A percentile compares a stretch with the other conserved stretches of the same genome.
phyloP scores from a whole-genome alignment of 768 basidiomycete species.

The Boletellus sp. region DNA sequence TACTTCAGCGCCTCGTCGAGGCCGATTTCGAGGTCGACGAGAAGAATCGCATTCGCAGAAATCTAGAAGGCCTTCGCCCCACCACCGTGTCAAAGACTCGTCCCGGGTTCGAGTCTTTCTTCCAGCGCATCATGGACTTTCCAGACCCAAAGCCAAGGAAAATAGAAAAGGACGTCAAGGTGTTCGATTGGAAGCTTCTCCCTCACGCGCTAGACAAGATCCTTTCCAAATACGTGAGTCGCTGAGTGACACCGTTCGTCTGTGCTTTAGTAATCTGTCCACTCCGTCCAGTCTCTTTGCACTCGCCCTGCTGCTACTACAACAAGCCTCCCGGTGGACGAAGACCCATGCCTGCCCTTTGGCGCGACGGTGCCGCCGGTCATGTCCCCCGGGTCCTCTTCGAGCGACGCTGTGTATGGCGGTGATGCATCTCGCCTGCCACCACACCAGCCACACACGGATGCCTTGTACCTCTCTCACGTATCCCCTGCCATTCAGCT shows the following conservation, averaged over 20 bases:
- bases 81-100: conserved; percentile 88
- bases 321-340: conserved; percentile 16
- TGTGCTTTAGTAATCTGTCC: not conserved
- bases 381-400: conserved; percentile 6
- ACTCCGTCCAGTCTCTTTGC: conserved; percentile 43
- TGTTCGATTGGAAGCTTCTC: conserved; percentile 74
- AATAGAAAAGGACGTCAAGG: conserved; percentile 96
- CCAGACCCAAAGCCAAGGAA: conserved; percentile 91
- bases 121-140: conserved; percentile 95
- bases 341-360: conserved; percentile 32
- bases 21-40: conserved; percentile 86
- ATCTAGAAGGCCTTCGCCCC: conserved; percentile 89
- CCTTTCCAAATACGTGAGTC: conserved; percentile 76
- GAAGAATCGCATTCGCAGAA: conserved; percentile 93
- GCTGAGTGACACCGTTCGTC: not conserved
- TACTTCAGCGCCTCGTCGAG: conserved; percentile 77
- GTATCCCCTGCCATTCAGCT: conserved; percentile 17
- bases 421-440: conserved; percentile 6
- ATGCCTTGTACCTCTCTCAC: conserved; percentile 19
- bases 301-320: conserved; percentile 31
- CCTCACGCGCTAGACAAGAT: conserved; percentile 74
- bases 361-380: conserved; percentile 20
- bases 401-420: conserved; percentile 14
- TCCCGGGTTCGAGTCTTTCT: conserved; percentile 77
- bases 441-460: conserved; percentile 13